Evolutionary conservation across 2,329 filamentous ascomycete species (phyloP), one percentile per base, ranked within the genome.

Genomic region (Exserohilum rostratum): DNA sequence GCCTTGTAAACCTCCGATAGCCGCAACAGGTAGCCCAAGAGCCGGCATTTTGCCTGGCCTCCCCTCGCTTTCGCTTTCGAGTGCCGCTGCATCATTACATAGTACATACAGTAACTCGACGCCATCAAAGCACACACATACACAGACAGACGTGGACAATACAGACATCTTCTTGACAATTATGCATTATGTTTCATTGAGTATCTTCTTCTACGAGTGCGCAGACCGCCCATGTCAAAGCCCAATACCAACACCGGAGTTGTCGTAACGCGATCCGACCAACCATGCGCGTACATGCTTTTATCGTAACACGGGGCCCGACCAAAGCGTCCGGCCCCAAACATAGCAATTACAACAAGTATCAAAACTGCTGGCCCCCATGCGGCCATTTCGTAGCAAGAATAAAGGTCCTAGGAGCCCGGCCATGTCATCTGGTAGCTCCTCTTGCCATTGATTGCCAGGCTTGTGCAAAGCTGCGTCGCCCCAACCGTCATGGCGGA

Each of bases 311-410:
- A 63, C 54, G 50, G 55, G 61, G 57, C 50, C 30, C 31, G 49
- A 47, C 44, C 30, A 58, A 45, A 54, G 6, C 40, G 35, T 37
- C 46, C 11, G 17, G 34, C 56, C 59, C 61, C 49, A 57, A 50
- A 62, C 61, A 50, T 64, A 51, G 42, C 53, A 58, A 64, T 64
- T 64, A 64, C 61, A 64, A 64, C 29, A 50, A 60, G 44, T 60
- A 64, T 54, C 48, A 57, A 62, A 64, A 35, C 27, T 51, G 49
- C 48, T 35, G 27, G 38, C 47, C 43, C 38, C 34, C n/a, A 30
- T 5, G 46, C 37, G 46, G 42, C 47, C 54, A 46, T 49, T 10
- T 37, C 38, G 46, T 43, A 44, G 31, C 38, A 48, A 46, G 30
- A 48, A 52, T 25, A 47, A 52, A 51, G n/a, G 45, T 51, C 17